Conservation (phyloP, 345 rosid species). For the Populus deltoides region DNA sequence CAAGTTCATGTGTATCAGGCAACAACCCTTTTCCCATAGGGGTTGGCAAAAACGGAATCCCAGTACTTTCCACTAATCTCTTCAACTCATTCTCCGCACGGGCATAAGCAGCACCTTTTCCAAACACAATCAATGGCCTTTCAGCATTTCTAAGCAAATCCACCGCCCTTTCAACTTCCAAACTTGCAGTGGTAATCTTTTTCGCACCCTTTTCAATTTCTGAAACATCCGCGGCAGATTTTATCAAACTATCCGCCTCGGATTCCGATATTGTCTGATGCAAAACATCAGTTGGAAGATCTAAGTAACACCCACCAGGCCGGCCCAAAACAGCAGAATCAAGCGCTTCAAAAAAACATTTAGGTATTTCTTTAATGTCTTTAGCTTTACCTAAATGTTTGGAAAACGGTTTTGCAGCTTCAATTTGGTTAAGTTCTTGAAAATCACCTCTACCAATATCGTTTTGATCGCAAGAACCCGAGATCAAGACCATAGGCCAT, state of each 20-base stretch:
- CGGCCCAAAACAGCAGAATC: constrained; percentile 61
- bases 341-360: constrained; percentile 69
- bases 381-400: constrained; percentile 67
- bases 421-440: constrained; percentile 92
- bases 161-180: constrained; percentile 64
- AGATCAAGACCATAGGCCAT: constrained; percentile 91
- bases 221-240: constrained; percentile 22
- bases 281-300: constrained; percentile 81
- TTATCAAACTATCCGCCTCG: constrained; percentile 57
- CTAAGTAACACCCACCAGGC: constrained; percentile 92
- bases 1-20: constrained; percentile 81
- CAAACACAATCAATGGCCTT: constrained; percentile 88
- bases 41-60: constrained; percentile 89
- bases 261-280: constrained; percentile 70
- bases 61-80: constrained; percentile 66
- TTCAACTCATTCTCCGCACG: constrained; percentile 70
- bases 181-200: constrained; percentile 10
- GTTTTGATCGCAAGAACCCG: constrained; percentile 88
- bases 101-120: constrained; percentile 91
- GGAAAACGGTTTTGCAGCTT: constrained; percentile 73
- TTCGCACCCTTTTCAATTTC: constrained; percentile 15
- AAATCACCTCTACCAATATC: constrained; percentile 85
- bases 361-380: constrained; percentile 62
- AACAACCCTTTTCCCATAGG: constrained; percentile 99
- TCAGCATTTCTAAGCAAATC: constrained; percentile 63